Base-by-base conservation (phyloP, 306 rosid genomes). In the Vigna trinervia region DNA sequence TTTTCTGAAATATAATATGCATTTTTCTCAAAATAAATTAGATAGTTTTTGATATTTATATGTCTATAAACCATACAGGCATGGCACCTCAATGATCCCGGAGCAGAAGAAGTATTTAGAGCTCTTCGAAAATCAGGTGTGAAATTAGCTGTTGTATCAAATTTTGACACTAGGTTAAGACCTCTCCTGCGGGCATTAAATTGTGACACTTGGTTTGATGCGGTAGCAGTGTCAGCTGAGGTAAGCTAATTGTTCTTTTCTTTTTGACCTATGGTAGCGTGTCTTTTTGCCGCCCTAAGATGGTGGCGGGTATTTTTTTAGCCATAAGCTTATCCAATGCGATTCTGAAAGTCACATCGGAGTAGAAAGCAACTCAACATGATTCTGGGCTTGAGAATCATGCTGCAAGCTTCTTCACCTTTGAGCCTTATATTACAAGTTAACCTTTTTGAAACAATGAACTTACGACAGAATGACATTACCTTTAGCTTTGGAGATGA, bases 221-320 rank as follows among this genome's bases (percentile, higher is more conserved):
- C 97, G 4, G 90, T 95, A 45, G 98, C 98, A 48, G 97, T 95
- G 50, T 95, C 98, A 50, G 97, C 98, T 60, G 98, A 95, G 89
- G 97, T 90, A 86, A 52, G 88, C 67, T 17, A 39, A 61, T 26
- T 46, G 46, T 32, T 76, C 14, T 12, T 47, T 39, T 62, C 28
- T 34, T 51, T 60, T 52, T 8, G 43, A 2, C 1, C 22, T 41
- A 9, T 41, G 46, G 4, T 9, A 41, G 12, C 12, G 46, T 5
- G 41, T 41, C 12, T 41, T 9, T 39, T 41, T 41, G 4, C 9
- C 11, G 12, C 46, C 46, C 41, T 36, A 36, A 41, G 12, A 41
- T 41, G 46, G 46, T 41, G 2, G 46, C 12, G 46, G 8, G 41
- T 41, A 3, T 41, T 41, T 39, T 41, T 9, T 12, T 41, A 41